Percentiles rank a stretch among this genome's conserved stretches.
Evolutionary conservation across 768 basidiomycete genomes (phyloP).

Genomic region (Russula griseocarnosa): DNA sequence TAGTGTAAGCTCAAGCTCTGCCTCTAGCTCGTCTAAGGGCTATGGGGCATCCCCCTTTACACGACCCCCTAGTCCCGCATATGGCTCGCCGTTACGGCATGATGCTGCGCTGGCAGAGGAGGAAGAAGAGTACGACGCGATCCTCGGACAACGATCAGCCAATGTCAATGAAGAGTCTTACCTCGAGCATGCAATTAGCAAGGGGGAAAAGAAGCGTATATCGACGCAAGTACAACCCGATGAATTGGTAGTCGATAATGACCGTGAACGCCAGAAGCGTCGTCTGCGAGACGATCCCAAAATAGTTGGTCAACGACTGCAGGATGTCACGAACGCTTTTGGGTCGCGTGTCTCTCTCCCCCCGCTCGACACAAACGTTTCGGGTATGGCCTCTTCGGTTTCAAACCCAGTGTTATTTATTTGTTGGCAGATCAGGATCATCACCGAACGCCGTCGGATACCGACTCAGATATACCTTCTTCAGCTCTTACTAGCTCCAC

Average conservation of each 20-base stretch:
- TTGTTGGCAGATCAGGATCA: constrained; percentile 22
- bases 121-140: constrained; percentile 47
- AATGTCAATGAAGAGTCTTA: constrained; percentile 39
- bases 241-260: constrained; percentile 33
- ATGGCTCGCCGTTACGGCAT: constrained; percentile 56
- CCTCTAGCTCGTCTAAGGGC: constrained; percentile 31
- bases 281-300: constrained; percentile 43
- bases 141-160: constrained; percentile 34
- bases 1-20: constrained; percentile 34
- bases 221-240: constrained; percentile 39
- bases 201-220: constrained; percentile 48
- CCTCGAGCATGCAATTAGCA: constrained; percentile 40
- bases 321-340: constrained; percentile 63
- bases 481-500: constrained; percentile 34
- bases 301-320: constrained; percentile 44
- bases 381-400: constrained; percentile 34
- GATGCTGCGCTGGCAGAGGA: constrained; percentile 54
- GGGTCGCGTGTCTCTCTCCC: constrained; percentile 37
- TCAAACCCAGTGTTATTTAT: constrained; percentile 24
- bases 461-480: constrained; percentile 28
- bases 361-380: constrained; percentile 36
- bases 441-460: constrained; percentile 14
- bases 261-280: constrained; percentile 30
- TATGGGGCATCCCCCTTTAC: constrained; percentile 42
- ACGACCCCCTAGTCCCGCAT: constrained; percentile 62